Evolutionary conservation across 2,329 filamentous ascomycete genomes (phyloP), one percentile per base, ranked within the genome.

Genomic region (Tympanopsis confertula): DNA sequence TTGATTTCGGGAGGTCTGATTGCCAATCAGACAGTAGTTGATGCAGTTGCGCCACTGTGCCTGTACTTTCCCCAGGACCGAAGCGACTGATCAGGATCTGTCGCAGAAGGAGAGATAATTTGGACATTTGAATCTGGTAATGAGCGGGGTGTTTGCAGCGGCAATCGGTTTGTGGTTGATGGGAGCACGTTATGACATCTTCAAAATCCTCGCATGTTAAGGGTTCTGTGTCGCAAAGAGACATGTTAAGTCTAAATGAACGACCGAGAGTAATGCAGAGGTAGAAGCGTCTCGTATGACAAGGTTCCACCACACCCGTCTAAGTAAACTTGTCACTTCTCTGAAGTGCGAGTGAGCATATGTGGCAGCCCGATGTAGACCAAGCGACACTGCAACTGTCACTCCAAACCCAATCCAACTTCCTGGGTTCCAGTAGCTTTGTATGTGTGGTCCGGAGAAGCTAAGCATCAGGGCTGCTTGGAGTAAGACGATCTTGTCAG

Each of bases 271-370:
- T 10, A 47, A 36, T 3, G 45, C 38, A 22, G 44, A 35, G 20
- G 39, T 46, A 20, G 39, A 41, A 12, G 45, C 42, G 35, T 47
- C 45, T 20, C 45, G 41, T 4, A 47, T 18, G 19, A 41, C 39
- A n/a, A 47, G 36, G n/a, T 38, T 45, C 45, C 45, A 47, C 45
- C 45, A 47, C 12, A 47, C 35, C 18, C 45, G 39, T 30, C 42
- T 44, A 28, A 48, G 36, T 18, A 47, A 32, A 20, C 43, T 26
- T 26, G 22, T 39, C 19, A 36, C 38, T 24, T 47, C 45, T 36
- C 43, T 46, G 10, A 22, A 20, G 15, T 41, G 26, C 38, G 44
- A 41, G 20, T 45, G 39, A 4, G 42, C 37, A 5, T 33, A 29
- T 12, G 39, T 24, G 1, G 38, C 35, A 5, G 43, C 45, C 13